Conservation (phyloP, 805 yeast genomes). For the Lachancea lanzarotensis region DNA sequence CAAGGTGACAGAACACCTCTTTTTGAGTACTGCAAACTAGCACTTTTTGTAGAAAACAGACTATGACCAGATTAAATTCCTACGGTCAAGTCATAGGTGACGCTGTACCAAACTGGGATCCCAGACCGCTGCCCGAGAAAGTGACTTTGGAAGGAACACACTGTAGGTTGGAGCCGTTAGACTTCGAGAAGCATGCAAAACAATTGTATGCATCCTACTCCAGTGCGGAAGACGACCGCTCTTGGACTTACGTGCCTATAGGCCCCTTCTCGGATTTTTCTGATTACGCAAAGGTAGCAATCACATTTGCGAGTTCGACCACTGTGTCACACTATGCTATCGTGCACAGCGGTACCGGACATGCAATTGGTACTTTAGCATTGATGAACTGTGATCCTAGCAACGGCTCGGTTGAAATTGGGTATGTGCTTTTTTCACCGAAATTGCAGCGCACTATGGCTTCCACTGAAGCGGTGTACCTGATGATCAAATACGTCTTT, state of each 20-base stretch:
- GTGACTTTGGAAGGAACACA: constrained; percentile 12
- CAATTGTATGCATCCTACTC: constrained; percentile 12
- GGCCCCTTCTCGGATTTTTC: constrained; percentile 13
- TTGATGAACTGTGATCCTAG: constrained; percentile 24
- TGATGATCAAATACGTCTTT: constrained; percentile 27
- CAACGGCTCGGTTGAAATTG: constrained; percentile 28
- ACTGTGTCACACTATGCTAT: constrained; percentile 17
- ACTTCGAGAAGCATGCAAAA: constrained; percentile 11
- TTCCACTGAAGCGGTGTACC: constrained; percentile 31
- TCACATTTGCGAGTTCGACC: neutral
- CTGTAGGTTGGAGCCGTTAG: constrained; percentile 16
- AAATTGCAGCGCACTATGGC: constrained; percentile 18
- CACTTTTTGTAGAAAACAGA: no score
- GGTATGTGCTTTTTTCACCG: constrained; percentile 23
- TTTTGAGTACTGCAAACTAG: no score
- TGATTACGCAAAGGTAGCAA: constrained; percentile 1
- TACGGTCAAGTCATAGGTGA: constrained; percentile 12
- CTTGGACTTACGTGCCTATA: constrained; percentile 17
- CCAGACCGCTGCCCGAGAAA: constrained; percentile 11
- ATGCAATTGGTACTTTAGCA: constrained; percentile 26
- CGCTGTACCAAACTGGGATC: constrained; percentile 11
- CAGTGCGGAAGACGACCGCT: constrained; percentile 5
- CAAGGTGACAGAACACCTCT: no score
- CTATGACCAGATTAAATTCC: neutral
- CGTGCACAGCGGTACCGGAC: constrained; percentile 13